Conservation (phyloP, 176 grass and related monocot species). For the Eragrostis curvula region DNA sequence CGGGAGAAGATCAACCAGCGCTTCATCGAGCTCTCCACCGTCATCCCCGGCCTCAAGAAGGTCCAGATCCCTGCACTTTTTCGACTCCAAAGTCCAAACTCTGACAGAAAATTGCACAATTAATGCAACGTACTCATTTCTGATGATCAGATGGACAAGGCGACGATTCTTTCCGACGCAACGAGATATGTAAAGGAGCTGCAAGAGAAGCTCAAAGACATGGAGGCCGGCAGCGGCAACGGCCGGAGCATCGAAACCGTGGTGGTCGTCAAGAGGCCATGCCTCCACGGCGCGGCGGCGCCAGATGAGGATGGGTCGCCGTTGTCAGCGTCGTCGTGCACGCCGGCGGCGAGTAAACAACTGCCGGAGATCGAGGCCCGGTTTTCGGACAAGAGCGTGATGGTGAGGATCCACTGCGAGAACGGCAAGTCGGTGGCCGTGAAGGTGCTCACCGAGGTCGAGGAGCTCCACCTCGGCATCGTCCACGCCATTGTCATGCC, state of each 20-base stretch:
- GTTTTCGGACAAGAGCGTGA: slow-evolving; percentile 51
- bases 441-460: slow-evolving; percentile 60
- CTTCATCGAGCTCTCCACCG: slow-evolving; percentile 72
- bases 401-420: slow-evolving; percentile 63
- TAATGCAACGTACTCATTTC: not conserved
- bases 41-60: slow-evolving; percentile 83
- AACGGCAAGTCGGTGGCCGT: slow-evolving; percentile 54
- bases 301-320: slow-evolving; percentile 16
- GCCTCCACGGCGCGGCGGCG: slow-evolving; percentile 12
- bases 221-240: slow-evolving; percentile 40
- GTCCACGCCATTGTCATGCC: slow-evolving; percentile 62
- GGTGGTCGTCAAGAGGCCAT: slow-evolving; percentile 52
- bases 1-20: slow-evolving; percentile 81
- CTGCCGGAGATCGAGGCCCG: slow-evolving; percentile 63
- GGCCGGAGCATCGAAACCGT: slow-evolving; percentile 36
- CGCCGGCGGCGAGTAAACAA: not conserved
- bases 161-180: slow-evolving; percentile 69
- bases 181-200: slow-evolving; percentile 66
- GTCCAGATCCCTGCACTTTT: not conserved
- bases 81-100: too few species aligned
- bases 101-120: not conserved
- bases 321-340: not conserved
- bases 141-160: slow-evolving; percentile 68
- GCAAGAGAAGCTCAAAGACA: slow-evolving; percentile 52
- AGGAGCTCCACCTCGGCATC: slow-evolving; percentile 56